Evolutionary conservation across 2,329 filamentous ascomycete species (phyloP), one percentile per base, ranked within the genome.

Genomic region (Sphaerostilbella broomeana): DNA sequence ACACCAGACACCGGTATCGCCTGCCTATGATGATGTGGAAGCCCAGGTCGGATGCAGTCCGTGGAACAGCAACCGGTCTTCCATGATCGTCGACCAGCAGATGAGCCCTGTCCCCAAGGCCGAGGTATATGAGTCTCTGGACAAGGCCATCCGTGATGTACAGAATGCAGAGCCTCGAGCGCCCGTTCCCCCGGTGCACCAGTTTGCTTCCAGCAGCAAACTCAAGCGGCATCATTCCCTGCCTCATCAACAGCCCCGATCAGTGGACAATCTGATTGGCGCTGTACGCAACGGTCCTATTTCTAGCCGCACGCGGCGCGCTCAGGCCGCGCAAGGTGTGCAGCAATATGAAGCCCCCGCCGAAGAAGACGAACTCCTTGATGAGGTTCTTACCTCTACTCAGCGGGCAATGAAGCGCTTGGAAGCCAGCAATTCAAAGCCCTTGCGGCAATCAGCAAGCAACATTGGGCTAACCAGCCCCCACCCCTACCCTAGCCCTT

Each of bases 311-410:
- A 92, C 88, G 11, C 74, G 90, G 43, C 76, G 87, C 44, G 83
- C 86, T 10, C 75, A 94, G 58, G 81, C 86, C 11, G 57, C 58
- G 4, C 82, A 87, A 46, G 84, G 84, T 4, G 79, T 84, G 34
- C 83, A 85, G 52, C 82, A 86, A 46, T 95, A 97, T 57, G 92
- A 98, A 56, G 89, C 89, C 0, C 87, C 92, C 1, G 89, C 94
- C 53, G 92, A 98, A 62, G 90, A 97, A 57, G 92, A 98, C 44
- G 92, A 98, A 63, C 73, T 98, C 8, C 72, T 97, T 8, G 89
- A 95, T 51, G 92, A 98, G 62, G 88, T 81, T 15, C 70, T 95
- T 28, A 75, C 80, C 34, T 86, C 85, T 5, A 85, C 88, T 0
- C 81, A 82, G 52, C 78, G 77, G 45, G 86, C 81, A 6, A 84